Conservation (phyloP, 169 alveolate genomes). For the Toxoplasma gondii region DNA sequence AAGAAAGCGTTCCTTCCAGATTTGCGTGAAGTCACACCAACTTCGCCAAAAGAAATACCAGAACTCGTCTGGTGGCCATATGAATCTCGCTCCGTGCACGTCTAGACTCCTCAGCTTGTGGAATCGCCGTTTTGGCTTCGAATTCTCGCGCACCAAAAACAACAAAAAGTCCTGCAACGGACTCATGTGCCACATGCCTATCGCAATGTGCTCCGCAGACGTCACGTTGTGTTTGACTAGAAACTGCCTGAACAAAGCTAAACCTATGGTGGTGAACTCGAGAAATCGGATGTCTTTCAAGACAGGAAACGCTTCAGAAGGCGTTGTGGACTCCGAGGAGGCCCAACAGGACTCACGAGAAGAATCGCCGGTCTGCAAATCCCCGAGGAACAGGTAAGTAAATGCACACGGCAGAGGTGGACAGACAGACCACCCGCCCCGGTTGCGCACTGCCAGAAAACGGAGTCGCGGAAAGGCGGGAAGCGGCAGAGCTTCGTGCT, state of each 20-base stretch:
- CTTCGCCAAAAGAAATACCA: not conserved
- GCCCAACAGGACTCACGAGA: not conserved
- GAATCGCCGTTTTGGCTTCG: not conserved
- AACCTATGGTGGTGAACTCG: not conserved
- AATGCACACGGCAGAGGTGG: not conserved
- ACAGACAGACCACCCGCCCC: not conserved
- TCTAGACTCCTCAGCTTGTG: not conserved
- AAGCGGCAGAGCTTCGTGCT: not conserved
- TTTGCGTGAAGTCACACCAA: not conserved
- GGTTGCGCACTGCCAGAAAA: slow-evolving; percentile 1
- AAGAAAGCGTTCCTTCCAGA: not conserved
- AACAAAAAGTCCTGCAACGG: not conserved
- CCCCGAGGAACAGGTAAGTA: not conserved
- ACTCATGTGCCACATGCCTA: not conserved
- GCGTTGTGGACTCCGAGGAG: not conserved
- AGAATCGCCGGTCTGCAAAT: not conserved
- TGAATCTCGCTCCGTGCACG: slow-evolving; percentile 13
- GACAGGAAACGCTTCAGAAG: not conserved
- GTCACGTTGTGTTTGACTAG: not conserved
- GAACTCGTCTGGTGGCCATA: slow-evolving; percentile 21
- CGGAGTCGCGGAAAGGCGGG: not conserved
- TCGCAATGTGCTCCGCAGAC: not conserved
- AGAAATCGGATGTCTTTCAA: not conserved
- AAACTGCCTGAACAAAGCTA: not conserved
- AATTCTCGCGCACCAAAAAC: not conserved